Evolutionary conservation across 139 green algal genomes (phyloP).

Genomic region (Nannochloris sp.): DNA sequence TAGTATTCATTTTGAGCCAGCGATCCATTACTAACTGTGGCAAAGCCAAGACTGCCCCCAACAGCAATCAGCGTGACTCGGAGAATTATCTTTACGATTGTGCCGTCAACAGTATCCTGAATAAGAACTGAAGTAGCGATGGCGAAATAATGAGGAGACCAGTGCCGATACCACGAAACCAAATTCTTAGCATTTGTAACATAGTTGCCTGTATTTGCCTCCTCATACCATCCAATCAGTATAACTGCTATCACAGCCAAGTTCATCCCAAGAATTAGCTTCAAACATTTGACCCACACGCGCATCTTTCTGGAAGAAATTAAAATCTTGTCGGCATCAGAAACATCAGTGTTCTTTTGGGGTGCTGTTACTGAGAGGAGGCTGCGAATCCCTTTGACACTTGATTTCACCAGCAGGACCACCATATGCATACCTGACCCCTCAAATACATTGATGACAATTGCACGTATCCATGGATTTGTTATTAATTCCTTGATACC

Average conservation of each 20-base stretch:
- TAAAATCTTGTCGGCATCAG: constrained; percentile 1
- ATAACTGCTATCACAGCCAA: neutral
- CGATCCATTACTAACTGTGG: constrained; percentile 3
- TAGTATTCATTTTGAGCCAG: constrained; percentile 3
- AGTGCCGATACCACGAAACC: neutral
- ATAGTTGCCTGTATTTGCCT: constrained; percentile 1
- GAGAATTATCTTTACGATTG: constrained; percentile 2
- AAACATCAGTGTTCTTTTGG: neutral
- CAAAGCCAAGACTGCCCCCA: constrained; percentile 1
- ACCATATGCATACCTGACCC: neutral
- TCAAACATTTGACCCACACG: constrained; percentile 3
- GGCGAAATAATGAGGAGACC: constrained; percentile 3
- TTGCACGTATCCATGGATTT: constrained; percentile 3
- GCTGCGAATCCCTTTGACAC: constrained; percentile 1
- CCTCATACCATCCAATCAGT: constrained; percentile 1
- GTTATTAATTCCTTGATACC: constrained; percentile 4
- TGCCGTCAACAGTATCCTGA: constrained; percentile 2
- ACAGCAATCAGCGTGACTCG: neutral
- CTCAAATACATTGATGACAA: constrained; percentile 5
- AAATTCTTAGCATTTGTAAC: constrained; percentile 2
- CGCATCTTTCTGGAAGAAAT: neutral
- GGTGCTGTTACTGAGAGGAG: neutral
- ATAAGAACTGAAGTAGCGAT: constrained; percentile 4
- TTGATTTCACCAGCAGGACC: constrained; percentile 2
- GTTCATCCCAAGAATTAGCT: neutral